These are phyloP conservation scores for Limnomonas spitsbergensis DNA, from an alignment of 139 green algal genomes.

Conservation along the genomic window DNA sequence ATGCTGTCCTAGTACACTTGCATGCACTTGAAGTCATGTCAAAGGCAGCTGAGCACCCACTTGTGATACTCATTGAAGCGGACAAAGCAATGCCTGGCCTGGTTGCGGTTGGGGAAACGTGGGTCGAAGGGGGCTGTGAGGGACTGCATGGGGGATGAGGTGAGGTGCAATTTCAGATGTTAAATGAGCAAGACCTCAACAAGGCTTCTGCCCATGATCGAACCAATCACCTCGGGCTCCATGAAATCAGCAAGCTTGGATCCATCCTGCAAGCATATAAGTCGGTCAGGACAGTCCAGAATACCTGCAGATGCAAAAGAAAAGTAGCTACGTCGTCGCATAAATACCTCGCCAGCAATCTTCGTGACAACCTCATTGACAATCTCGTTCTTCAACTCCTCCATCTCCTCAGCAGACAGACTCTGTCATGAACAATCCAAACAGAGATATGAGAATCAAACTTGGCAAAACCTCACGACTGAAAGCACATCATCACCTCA, in stretches of 20 bases:
- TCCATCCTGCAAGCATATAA: constrained; percentile 26
- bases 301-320: not conserved
- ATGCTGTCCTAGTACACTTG: too few species aligned
- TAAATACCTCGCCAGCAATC: constrained; percentile 43
- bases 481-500: constrained; percentile 4
- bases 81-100: constrained; percentile 85
- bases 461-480: too few species aligned
- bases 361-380: constrained; percentile 51
- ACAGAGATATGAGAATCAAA: not conserved
- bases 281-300: not conserved
- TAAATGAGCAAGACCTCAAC: constrained; percentile 2
- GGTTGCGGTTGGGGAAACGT: constrained; percentile 88
- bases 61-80: constrained; percentile 93
- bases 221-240: constrained; percentile 36
- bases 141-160: constrained; percentile 38
- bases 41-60: too few species aligned
- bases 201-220: not conserved
- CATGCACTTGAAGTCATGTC: too few species aligned
- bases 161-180: not conserved
- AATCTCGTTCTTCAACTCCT: constrained; percentile 54
- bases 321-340: not conserved
- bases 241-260: constrained; percentile 35
- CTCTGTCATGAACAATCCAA: not conserved
- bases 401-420: constrained; percentile 40
- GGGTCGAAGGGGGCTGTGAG: constrained; percentile 75